phyloP scores from a whole-genome alignment of 306 rosid genomes.

The Dalbergia oliveri region DNA sequence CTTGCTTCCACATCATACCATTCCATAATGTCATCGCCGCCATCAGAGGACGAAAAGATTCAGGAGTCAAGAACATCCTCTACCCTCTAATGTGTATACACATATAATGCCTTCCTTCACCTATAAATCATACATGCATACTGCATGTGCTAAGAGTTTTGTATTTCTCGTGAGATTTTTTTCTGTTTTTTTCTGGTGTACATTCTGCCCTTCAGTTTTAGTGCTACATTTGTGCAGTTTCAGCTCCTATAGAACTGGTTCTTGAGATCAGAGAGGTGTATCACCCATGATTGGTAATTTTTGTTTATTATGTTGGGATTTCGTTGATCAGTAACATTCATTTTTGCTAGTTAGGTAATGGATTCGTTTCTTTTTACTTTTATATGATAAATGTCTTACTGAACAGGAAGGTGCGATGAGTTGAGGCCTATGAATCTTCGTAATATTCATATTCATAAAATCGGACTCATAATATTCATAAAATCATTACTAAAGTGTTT shows the following conservation, averaged over 20 bases:
- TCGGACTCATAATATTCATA: too few species aligned
- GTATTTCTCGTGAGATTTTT: constrained; percentile 19
- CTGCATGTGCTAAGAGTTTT: constrained; percentile 13
- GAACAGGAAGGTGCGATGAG: too few species aligned
- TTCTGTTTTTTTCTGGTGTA: constrained; percentile 30
- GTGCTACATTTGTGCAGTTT: constrained; percentile 25
- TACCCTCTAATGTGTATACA: constrained; percentile 47
- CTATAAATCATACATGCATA: constrained; percentile 4
- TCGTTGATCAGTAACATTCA: too few species aligned
- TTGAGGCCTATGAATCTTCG: too few species aligned
- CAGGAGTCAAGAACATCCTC: constrained; percentile 80
- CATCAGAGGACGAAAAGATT: constrained; percentile 69
- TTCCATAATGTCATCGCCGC: constrained; percentile 63
- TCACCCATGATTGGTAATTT: too few species aligned
- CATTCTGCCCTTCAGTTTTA: constrained; percentile 41
- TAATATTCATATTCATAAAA: too few species aligned
- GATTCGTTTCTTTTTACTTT: too few species aligned
- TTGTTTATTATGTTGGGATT: too few species aligned
- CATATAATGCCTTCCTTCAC: constrained; percentile 33
- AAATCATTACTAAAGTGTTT: too few species aligned
- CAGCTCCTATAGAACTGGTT: constrained; percentile 2
- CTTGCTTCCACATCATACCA: constrained; percentile 87
- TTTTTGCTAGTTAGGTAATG: too few species aligned
- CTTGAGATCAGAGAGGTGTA: constrained; percentile 3
- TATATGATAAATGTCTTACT: too few species aligned